Conservation (phyloP, 1,284 basidiomycete species). For the Bjerkandera adusta region DNA sequence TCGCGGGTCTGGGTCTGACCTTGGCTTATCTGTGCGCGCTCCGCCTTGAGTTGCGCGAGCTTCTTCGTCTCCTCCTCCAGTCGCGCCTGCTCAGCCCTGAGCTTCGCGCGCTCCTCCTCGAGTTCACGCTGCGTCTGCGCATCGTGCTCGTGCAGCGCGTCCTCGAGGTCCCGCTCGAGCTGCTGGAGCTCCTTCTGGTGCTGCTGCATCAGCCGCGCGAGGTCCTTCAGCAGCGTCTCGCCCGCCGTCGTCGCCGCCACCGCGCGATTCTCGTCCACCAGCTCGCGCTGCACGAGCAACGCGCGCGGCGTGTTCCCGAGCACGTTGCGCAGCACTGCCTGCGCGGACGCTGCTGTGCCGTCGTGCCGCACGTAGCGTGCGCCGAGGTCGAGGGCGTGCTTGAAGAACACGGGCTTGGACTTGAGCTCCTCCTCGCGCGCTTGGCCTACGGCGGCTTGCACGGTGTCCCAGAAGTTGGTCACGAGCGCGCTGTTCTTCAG, state of each 20-base stretch:
- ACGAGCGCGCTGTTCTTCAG: conserved; percentile 39
- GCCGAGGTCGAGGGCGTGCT: conserved; percentile 20
- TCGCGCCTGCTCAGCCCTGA: conserved; percentile 8
- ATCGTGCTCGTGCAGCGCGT: conserved; percentile 17
- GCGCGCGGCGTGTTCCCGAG: conserved; percentile 7
- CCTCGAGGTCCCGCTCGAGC: conserved; percentile 18
- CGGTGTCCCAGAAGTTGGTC: conserved; percentile 52
- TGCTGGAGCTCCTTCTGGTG: conserved; percentile 16
- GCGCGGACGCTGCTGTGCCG: conserved; percentile 16
- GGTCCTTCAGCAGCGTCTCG: conserved; percentile 12
- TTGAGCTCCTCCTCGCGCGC: conserved; percentile 18
- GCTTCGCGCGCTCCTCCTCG: conserved; percentile 14
- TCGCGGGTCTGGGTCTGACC: neutral
- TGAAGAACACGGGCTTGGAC: conserved; percentile 18
- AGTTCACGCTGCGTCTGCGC: conserved; percentile 23
- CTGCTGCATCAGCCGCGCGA: conserved; percentile 13
- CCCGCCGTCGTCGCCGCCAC: conserved; percentile 15
- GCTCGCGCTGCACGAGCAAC: conserved; percentile 15
- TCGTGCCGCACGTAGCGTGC: conserved; percentile 18
- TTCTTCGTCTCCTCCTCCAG: conserved; percentile 11
- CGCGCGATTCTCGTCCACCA: conserved; percentile 12
- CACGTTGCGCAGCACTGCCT: conserved; percentile 16
- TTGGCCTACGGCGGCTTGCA: conserved; percentile 23
- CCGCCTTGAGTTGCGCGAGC: conserved; percentile 8
- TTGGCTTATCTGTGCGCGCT: neutral